These are phyloP conservation scores for Lipomyces starkeyi DNA, from an alignment of 805 yeast genomes.

Conservation along the genomic window DNA sequence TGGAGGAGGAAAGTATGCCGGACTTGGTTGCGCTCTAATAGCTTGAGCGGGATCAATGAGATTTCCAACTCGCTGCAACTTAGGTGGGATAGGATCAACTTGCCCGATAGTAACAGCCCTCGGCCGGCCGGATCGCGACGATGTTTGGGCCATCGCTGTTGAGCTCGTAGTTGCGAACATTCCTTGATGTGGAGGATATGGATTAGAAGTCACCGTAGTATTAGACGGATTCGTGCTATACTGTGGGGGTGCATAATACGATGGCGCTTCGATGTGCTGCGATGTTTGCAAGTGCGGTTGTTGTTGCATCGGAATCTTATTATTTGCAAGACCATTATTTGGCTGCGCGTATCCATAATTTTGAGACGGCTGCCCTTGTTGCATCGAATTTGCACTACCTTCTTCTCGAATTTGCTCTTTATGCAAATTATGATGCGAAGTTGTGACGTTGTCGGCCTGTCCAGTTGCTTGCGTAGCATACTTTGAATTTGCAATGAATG, in stretches of 20 bases:
- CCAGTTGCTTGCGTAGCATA: constrained; percentile 44
- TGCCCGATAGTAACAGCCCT: constrained; percentile 51
- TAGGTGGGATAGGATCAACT: constrained; percentile 50
- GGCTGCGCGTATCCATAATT: not conserved
- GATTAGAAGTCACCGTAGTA: constrained; percentile 19
- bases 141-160: constrained; percentile 13
- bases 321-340: constrained; percentile 10
- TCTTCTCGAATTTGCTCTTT: not conserved
- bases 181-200: constrained; percentile 32
- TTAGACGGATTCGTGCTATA: not conserved
- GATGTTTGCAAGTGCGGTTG: constrained; percentile 20
- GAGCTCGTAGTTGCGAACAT: constrained; percentile 6
- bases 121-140: constrained; percentile 41
- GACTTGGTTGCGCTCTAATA: constrained; percentile 49
- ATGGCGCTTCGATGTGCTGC: constrained; percentile 7
- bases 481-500: constrained; percentile 73
- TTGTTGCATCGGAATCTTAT: constrained; percentile 13
- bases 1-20: constrained; percentile 52
- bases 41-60: constrained; percentile 48
- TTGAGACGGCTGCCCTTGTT: constrained; percentile 10
- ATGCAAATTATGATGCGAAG: not conserved
- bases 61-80: constrained; percentile 51
- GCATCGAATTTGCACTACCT: constrained; percentile 12
- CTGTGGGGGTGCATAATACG: constrained; percentile 18
- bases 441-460: not conserved